Evolutionary conservation across 805 yeast genomes (phyloP), one percentile per base, ranked within the genome.

Genomic region (Metschnikowia drakensbergensis): DNA sequence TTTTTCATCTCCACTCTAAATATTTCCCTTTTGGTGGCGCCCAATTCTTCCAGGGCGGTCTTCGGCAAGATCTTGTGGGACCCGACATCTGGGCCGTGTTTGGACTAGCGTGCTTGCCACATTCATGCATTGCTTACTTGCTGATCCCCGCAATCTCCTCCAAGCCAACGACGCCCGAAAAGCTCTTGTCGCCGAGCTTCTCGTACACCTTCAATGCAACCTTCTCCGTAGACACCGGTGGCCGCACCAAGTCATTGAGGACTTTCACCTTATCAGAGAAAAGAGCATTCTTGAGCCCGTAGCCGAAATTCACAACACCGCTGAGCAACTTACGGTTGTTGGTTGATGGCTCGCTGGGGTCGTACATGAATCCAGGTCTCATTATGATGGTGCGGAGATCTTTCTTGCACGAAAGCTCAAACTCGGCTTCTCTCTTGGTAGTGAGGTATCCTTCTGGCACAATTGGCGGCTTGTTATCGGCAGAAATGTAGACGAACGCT

Each of bases 321-420:
- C 74, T 77, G 39, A 84, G 51, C 1, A 68, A 48, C 9, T 69
- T 65, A 48, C 88, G 65, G 65, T 57, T 57, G 42, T 68, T 68
- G 30, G 58, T 53, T 6, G 61, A 54, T 2, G 60, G 54, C 37
- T 59, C 59, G 33, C 54, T 57, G 17, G 73, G 80, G 60, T 88
- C 95, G 59, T 69, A 86, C 90, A 90, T 83, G 57, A 89, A 81
- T 0, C 95, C 95, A 0, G 97, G 97, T 51, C 96, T 75, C 66
- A 87, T 53, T 11, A 86, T 62, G 1, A 90, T 80, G 0, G 85
- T 70, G 48, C 92, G 75, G 25, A 87, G 68, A 1, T 62, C 62
- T 2, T 65, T 61, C n/a, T 71, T 67, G 22, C 78, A 68, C 27
- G 72, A 62, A 22, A 81, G 63, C 54, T 80, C 84, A 25, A 64